Evolutionary conservation across 164 flowering plant genomes (phyloP), one percentile per base, ranked within the genome.

Genomic region (Vitis rotundifolia): DNA sequence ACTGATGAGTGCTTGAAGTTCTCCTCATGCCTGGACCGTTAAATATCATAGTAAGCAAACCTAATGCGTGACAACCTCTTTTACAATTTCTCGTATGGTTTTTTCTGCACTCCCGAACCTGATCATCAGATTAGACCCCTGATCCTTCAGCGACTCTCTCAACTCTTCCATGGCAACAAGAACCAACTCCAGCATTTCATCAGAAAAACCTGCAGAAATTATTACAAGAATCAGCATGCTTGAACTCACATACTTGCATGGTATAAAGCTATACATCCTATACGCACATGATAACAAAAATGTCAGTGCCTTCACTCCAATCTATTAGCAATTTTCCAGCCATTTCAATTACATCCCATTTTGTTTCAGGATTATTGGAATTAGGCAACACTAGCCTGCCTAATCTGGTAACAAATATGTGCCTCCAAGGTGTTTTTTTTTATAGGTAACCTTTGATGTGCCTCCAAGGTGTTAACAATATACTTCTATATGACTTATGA

Each of bases 91-190:
- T 29, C 37, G 68, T 31, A 91, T 66, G 63, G 85, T 79, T 66
- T 61, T 66, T 63, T 93, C 98, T 9, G 86, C 89, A 69, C 59
- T 79, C 29, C 98, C 98, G 56, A 87, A 86, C 69, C 87, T 81
- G 76, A 93, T 70, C 90, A 93, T 84, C 82, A 91, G 68, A 82
- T 91, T 75, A 22, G 90, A 85, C 13, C 94, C 94, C 47, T 68
- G 77, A 60, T 79, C 80, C 71, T 78, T 80, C 67, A 93, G 73
- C 14, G 80, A 84, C 16, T 68, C 71, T 72, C 86, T 84, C 49
- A 93, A 71, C 75, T 91, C 89, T 58, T 82, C 75, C 75, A 93
- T 68, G 8, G 93, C 91, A 72, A 85, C 73, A 19, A 91, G 76
- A 59, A 87, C 76, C 61, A 91, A 65, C 71, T 91, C 89, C 9